Percentiles rank a stretch among this genome's conserved stretches.
Evolutionary conservation across 176 grass and related monocot genomes (phyloP).

Genomic region (Microstegium vimineum): DNA sequence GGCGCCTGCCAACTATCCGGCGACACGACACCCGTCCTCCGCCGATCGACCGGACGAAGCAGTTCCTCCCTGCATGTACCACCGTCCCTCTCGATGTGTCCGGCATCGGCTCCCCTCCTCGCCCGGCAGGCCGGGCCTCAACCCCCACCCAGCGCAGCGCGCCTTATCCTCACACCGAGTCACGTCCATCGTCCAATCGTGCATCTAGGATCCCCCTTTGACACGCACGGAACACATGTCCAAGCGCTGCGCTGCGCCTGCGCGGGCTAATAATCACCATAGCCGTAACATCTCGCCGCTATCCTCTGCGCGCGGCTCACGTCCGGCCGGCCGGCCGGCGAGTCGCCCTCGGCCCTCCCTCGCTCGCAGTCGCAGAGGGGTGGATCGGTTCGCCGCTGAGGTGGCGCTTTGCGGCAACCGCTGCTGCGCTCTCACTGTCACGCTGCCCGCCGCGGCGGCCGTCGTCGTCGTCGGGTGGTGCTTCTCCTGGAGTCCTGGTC

Average conservation of each 20-base stretch:
- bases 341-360: background rate
- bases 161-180: background rate
- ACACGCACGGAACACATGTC: background rate
- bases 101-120: background rate
- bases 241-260: background rate
- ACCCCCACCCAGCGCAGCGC: background rate
- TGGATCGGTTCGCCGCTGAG: background rate
- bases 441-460: too few relatives aligned
- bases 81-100: background rate
- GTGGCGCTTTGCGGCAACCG: background rate
- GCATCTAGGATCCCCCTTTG: too few relatives aligned
- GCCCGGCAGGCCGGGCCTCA: background rate
- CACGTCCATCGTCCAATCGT: too few relatives aligned
- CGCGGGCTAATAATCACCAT: constrained; percentile 3
- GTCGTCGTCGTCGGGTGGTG: background rate
- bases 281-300: constrained; percentile 12
- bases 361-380: too few relatives aligned
- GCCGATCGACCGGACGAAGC: background rate
- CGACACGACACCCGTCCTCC: constrained; percentile 3
- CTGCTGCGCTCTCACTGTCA: background rate
- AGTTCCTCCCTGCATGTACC: background rate
- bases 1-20: background rate
- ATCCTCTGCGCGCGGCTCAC: background rate
- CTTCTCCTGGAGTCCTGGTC: background rate
- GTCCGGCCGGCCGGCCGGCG: background rate